Percentiles rank a stretch among this genome's conserved stretches.
Conservation (phyloP, 768 basidiomycete genomes). For the Collybiopsis luxurians region DNA sequence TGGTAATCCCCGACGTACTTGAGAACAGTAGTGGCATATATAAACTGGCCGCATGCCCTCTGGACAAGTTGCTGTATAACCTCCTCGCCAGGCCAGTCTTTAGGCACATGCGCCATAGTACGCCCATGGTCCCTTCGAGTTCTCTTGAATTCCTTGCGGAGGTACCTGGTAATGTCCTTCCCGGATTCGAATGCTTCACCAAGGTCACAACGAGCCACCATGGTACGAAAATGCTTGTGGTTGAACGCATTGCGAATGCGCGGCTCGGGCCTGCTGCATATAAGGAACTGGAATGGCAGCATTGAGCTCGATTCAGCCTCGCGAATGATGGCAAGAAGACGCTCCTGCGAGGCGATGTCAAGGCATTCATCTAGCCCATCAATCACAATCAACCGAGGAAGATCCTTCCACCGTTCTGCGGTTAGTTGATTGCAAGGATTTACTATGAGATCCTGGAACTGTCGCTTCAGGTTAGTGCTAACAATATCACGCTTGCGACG, state of each 20-base stretch:
- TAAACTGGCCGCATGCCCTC: too few relatives aligned
- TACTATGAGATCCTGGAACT: too few relatives aligned
- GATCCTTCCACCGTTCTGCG: constrained; percentile 17
- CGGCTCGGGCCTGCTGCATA: too few relatives aligned
- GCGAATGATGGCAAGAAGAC: too few relatives aligned
- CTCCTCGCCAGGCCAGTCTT: not conserved
- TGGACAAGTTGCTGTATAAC: not conserved
- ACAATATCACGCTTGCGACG: not conserved
- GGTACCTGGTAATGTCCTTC: too few relatives aligned
- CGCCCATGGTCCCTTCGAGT: not conserved
- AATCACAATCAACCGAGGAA: constrained; percentile 23
- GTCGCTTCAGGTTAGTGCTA: not conserved
- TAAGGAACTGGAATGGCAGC: too few relatives aligned
- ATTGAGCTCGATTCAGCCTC: too few relatives aligned
- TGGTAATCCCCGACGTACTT: too few relatives aligned
- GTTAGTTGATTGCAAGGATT: constrained; percentile 31
- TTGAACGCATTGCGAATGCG: too few relatives aligned
- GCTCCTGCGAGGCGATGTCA: too few relatives aligned
- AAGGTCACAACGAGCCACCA: not conserved
- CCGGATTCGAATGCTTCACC: not conserved
- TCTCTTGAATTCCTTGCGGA: not conserved
- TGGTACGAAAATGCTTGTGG: not conserved
- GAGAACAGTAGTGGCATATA: too few relatives aligned
- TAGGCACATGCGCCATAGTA: not conserved
- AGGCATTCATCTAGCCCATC: too few relatives aligned